Evolutionary conservation across 768 basidiomycete genomes (phyloP).

Genomic region (Leccinum boreale): DNA sequence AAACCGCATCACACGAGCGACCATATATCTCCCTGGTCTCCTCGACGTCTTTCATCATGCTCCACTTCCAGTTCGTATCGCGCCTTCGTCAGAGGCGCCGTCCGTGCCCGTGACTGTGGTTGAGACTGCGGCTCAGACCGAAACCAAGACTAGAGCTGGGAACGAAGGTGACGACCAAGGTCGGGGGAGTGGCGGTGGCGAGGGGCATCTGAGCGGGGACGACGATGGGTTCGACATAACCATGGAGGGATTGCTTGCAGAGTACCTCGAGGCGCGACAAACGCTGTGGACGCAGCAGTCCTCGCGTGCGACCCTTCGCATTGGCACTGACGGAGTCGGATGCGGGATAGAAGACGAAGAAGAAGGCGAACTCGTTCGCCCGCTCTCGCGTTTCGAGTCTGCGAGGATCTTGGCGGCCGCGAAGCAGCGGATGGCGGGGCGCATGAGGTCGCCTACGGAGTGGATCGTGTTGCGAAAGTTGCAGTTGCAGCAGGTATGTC

Average conservation of each 20-base stretch:
- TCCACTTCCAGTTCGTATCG: not conserved
- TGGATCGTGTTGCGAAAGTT: conserved; percentile 43
- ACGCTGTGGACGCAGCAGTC: conserved; percentile 19
- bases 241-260: conserved; percentile 32
- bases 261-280: conserved; percentile 33
- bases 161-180: no score
- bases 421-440: conserved; percentile 6
- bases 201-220: not conserved
- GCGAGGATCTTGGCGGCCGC: conserved; percentile 32
- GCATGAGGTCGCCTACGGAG: conserved; percentile 27
- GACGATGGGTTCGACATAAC: conserved; percentile 33
- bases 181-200: no score
- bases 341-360: conserved; percentile 2
- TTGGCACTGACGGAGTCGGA: conserved; percentile 3
- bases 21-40: conserved; percentile 17
- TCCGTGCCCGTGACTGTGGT: not conserved
- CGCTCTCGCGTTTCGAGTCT: conserved; percentile 42
- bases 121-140: not conserved
- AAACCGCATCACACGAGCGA: conserved; percentile 16
- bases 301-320: conserved; percentile 11
- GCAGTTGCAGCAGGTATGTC: conserved; percentile 37
- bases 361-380: conserved; percentile 31
- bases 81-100: not conserved
- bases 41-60: conserved; percentile 18
- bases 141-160: not conserved